These are phyloP conservation scores for Echium plantagineum DNA, from an alignment of 257 asterid genomes.

Conservation along the genomic window DNA sequence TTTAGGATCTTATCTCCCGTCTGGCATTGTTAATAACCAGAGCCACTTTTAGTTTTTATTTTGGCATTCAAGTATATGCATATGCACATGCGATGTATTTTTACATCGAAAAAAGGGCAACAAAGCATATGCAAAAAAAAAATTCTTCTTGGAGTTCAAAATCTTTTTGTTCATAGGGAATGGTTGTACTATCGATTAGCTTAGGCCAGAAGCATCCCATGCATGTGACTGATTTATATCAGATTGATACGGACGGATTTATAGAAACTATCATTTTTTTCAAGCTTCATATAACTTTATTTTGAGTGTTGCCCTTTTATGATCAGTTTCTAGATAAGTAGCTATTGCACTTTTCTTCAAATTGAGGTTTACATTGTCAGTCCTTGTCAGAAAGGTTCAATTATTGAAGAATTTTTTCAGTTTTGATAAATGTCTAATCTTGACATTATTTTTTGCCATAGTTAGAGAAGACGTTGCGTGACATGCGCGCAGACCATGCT, in stretches of 20 bases:
- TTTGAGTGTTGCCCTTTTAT: no score
- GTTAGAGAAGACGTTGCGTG: conserved; percentile 82
- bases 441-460: conserved; percentile 34
- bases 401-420: neutral
- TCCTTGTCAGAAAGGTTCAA: no score
- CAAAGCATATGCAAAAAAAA: neutral
- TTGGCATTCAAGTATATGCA: neutral
- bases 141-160: neutral
- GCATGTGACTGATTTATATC: neutral
- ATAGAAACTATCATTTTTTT: no score
- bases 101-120: neutral
- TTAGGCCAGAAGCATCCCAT: neutral
- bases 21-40: neutral
- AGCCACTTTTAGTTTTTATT: neutral
- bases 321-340: no score
- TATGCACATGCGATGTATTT: neutral
- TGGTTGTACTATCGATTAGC: neutral
- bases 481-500: conserved; percentile 83
- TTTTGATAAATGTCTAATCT: neutral
- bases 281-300: no score
- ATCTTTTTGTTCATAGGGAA: neutral
- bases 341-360: no score
- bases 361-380: neutral
- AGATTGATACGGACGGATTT: neutral
- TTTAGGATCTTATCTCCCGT: neutral